Percentiles rank a stretch among this genome's conserved stretches.
These are phyloP conservation scores for Geosmithia flava DNA, from an alignment of 2,329 filamentous ascomycete genomes.

Conservation along the genomic window DNA sequence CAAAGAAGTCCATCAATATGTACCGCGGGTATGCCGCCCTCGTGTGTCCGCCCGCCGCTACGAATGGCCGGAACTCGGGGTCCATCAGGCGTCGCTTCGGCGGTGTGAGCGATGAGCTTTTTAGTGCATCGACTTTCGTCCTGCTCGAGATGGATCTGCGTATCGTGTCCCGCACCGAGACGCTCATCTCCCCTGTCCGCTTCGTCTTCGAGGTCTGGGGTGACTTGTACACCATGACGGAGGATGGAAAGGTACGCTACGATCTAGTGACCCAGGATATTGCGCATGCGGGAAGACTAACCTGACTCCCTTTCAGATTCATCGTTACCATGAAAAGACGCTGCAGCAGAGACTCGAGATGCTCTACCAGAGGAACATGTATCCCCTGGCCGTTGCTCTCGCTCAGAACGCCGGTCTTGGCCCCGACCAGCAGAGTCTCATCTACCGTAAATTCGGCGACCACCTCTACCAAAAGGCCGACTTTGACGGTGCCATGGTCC, in stretches of 20 bases:
- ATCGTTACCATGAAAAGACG: slow-evolving; percentile 80
- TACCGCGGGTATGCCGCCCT: slow-evolving; percentile 81
- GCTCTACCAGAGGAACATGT: slow-evolving; percentile 87
- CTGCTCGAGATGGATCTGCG: slow-evolving; percentile 85
- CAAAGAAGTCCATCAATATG: slow-evolving; percentile 69
- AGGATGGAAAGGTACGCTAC: slow-evolving; percentile 70
- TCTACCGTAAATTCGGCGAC: slow-evolving; percentile 89
- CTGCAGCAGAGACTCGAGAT: slow-evolving; percentile 87
- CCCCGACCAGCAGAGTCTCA: slow-evolving; percentile 70
- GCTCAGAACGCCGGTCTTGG: slow-evolving; percentile 83
- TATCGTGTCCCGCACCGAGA: slow-evolving; percentile 81
- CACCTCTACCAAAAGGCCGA: slow-evolving; percentile 90
- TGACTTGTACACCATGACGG: slow-evolving; percentile 77
- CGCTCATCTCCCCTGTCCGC: slow-evolving; percentile 68
- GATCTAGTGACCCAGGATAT: background rate
- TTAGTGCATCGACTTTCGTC: slow-evolving; percentile 79
- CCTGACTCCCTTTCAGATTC: slow-evolving; percentile 39
- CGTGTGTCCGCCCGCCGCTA: slow-evolving; percentile 55
- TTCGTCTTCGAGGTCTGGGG: slow-evolving; percentile 80
- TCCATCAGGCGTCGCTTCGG: slow-evolving; percentile 62
- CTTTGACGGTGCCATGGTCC: slow-evolving; percentile 97
- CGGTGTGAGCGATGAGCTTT: slow-evolving; percentile 57
- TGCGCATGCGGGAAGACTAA: background rate
- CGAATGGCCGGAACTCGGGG: slow-evolving; percentile 41
- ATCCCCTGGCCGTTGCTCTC: slow-evolving; percentile 80